Percentiles rank a stretch among this genome's conserved stretches.
Evolutionary conservation across 192 early-diverging fungal genomes (phyloP).

Genomic region (Backusella psychrophila): DNA sequence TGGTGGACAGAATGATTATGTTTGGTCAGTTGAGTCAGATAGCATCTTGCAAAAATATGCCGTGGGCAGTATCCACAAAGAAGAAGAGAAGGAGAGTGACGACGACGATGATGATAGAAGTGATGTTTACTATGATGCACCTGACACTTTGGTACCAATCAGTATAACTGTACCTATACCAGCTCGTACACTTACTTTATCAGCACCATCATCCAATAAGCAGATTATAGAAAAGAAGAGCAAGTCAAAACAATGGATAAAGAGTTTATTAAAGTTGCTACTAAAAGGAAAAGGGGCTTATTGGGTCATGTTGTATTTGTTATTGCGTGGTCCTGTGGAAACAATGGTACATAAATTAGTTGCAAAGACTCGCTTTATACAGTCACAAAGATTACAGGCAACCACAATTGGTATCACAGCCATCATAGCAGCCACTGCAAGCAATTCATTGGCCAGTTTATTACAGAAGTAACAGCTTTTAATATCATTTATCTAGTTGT

Average conservation of each 20-base stretch:
- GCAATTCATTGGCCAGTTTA: conserved; percentile 1
- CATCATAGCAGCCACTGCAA: conserved; percentile 2
- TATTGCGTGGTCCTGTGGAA: conserved; percentile 33
- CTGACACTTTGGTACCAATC: background rate
- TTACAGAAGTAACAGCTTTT: background rate
- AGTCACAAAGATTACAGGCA: conserved; percentile 1
- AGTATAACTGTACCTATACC: background rate
- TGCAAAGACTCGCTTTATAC: background rate
- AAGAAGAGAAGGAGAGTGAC: background rate
- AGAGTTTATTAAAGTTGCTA: background rate
- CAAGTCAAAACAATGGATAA: background rate
- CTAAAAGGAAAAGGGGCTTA: conserved; percentile 11
- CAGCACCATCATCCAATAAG: background rate
- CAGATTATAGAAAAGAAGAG: background rate
- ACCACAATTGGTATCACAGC: conserved; percentile 27
- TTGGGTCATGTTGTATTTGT: conserved; percentile 31
- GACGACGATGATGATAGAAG: background rate
- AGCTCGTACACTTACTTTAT: background rate
- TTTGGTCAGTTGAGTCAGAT: conserved; percentile 22
- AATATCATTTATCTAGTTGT: background rate
- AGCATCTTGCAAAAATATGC: conserved; percentile 22
- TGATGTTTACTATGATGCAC: conserved; percentile 18
- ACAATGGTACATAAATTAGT: background rate
- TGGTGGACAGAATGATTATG: conserved; percentile 23
- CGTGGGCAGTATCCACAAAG: background rate